These are phyloP conservation scores for Orychophragmus violaceus DNA, from an alignment of 345 rosid species.

Conservation along the genomic window DNA sequence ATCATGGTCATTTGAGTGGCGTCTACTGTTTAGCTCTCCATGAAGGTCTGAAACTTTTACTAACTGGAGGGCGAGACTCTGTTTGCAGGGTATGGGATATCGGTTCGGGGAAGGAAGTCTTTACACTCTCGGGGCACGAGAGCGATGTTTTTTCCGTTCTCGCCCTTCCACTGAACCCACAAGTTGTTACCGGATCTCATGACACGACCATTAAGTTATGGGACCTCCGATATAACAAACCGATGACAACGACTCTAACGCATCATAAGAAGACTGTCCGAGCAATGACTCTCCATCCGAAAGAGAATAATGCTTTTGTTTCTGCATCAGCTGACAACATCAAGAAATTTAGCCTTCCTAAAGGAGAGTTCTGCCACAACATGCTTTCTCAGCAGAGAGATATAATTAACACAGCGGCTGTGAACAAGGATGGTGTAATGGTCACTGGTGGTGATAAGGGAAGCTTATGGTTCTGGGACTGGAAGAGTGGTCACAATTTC, in stretches of 20 bases:
- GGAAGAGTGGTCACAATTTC: constrained; percentile 90
- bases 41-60: constrained; percentile 76
- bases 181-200: constrained; percentile 86
- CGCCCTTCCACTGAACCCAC: constrained; percentile 66
- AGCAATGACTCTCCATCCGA: constrained; percentile 80
- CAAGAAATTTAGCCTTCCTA: constrained; percentile 79
- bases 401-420: constrained; percentile 84
- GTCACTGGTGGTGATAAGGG: constrained; percentile 97
- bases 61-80: constrained; percentile 94
- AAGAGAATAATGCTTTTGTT: constrained; percentile 85
- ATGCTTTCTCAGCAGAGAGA: constrained; percentile 97
- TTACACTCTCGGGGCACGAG: too few relatives aligned
- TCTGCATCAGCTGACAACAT: constrained; percentile 91
- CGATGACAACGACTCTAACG: constrained; percentile 76
- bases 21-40: constrained; percentile 97
- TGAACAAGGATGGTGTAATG: constrained; percentile 89
- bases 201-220: constrained; percentile 85
- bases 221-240: constrained; percentile 84
- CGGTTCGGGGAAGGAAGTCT: too few relatives aligned
- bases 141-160: too few relatives aligned
- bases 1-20: constrained; percentile 87
- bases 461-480: constrained; percentile 93
- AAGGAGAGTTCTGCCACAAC: constrained; percentile 77
- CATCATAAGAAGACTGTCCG: constrained; percentile 84
- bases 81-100: constrained; percentile 96